Evolutionary conservation across 2,329 filamentous ascomycete genomes (phyloP).

Genomic region (Colletotrichum chlorophyti): DNA sequence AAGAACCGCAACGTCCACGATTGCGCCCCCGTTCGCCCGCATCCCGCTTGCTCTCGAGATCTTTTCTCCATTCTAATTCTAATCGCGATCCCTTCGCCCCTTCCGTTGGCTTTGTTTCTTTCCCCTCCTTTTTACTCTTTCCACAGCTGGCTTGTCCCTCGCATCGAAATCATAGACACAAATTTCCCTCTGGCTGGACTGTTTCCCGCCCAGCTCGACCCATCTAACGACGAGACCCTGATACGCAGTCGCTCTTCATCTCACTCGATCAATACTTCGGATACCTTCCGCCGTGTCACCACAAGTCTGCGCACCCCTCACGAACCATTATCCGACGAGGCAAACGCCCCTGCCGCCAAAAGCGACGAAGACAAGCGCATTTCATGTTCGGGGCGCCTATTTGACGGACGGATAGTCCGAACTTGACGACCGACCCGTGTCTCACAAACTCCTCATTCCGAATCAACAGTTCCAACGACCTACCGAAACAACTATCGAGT

Average conservation of each 20-base stretch:
- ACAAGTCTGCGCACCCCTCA: constrained; percentile 14
- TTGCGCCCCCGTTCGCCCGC: too few relatives aligned
- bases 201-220: too few relatives aligned
- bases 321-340: too few relatives aligned
- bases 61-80: neutral
- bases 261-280: constrained; percentile 1
- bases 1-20: too few relatives aligned
- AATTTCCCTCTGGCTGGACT: too few relatives aligned
- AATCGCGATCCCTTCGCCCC: neutral
- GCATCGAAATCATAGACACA: too few relatives aligned
- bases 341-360: too few relatives aligned
- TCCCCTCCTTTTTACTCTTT: neutral
- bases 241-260: neutral
- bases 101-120: neutral
- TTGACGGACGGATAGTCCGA: constrained; percentile 23
- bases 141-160: neutral
- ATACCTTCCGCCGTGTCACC: constrained; percentile 1
- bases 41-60: neutral
- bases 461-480: constrained; percentile 17
- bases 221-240: constrained; percentile 1
- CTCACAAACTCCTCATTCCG: constrained; percentile 15
- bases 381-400: neutral
- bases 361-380: constrained; percentile 4
- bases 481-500: neutral
- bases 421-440: neutral